Conservation (phyloP, 2,329 filamentous ascomycete species). For the Didymella pomorum region DNA sequence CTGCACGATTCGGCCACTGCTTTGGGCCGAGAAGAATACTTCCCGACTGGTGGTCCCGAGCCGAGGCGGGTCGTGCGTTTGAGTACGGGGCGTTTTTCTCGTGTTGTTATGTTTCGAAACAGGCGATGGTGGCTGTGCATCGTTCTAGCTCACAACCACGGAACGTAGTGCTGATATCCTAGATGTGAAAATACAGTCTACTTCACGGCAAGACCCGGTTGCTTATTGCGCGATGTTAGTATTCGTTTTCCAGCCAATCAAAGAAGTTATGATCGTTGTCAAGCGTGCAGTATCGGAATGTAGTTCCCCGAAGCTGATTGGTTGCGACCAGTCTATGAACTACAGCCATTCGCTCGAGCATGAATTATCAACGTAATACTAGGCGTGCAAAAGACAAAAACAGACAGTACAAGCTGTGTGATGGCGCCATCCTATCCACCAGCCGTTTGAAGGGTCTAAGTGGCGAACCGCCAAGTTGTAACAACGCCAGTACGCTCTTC, state of each 20-base stretch:
- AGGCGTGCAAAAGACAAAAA: background rate
- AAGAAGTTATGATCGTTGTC: background rate
- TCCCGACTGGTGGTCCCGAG: background rate
- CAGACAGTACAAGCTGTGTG: background rate
- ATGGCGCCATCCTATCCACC: background rate
- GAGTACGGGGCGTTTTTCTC: background rate
- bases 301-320: background rate
- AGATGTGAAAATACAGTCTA: no score
- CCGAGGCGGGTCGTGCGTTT: background rate
- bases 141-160: background rate
- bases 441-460: background rate
- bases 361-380: background rate
- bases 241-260: background rate
- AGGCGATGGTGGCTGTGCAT: background rate
- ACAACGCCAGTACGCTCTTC: conserved; percentile 20
- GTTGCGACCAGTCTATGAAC: background rate
- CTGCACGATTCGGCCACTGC: background rate
- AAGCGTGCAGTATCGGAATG: background rate
- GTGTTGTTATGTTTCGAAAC: background rate
- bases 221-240: background rate
- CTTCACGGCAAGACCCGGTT: no score
- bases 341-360: background rate
- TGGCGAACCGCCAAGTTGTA: conserved; percentile 19
- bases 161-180: background rate
- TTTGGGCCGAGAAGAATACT: no score